Evolutionary conservation across 257 asterid species (phyloP).

Genomic region (Penstemon barbatus): DNA sequence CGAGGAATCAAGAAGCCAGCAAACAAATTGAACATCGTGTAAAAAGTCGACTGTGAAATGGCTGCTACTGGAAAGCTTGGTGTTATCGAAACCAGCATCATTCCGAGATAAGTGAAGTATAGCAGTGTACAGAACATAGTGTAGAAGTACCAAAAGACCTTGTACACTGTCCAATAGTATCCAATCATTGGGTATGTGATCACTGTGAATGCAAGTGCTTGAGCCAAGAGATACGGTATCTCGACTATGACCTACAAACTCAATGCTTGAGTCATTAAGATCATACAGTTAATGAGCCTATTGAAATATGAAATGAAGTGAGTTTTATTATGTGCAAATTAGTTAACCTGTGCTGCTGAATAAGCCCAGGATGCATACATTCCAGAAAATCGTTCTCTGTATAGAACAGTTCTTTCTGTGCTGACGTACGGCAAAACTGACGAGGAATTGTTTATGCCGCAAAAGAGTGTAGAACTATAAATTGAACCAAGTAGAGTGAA

Average conservation of each 20-base stretch:
- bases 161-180: slow-evolving; percentile 40
- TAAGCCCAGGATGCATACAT: slow-evolving; percentile 54
- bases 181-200: slow-evolving; percentile 59
- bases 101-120: slow-evolving; percentile 50
- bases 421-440: slow-evolving; percentile 44
- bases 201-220: slow-evolving; percentile 35
- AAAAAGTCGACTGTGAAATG: slow-evolving; percentile 40
- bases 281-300: background rate
- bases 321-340: too few species aligned
- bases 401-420: slow-evolving; percentile 46
- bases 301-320: too few species aligned
- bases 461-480: slow-evolving; percentile 40
- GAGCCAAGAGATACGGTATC: slow-evolving; percentile 49
- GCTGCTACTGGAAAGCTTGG: slow-evolving; percentile 48
- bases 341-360: slow-evolving; percentile 49
- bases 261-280: background rate
- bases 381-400: slow-evolving; percentile 51
- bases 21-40: slow-evolving; percentile 48
- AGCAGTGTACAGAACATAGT: slow-evolving; percentile 41
- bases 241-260: slow-evolving; percentile 43
- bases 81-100: slow-evolving; percentile 51
- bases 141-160: slow-evolving; percentile 47
- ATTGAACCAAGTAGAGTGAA: slow-evolving; percentile 47
- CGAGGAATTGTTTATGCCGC: slow-evolving; percentile 48
- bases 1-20: slow-evolving; percentile 49